Conservation (phyloP, 148 eudicot genomes). For the Heliamphora exappendiculata region DNA sequence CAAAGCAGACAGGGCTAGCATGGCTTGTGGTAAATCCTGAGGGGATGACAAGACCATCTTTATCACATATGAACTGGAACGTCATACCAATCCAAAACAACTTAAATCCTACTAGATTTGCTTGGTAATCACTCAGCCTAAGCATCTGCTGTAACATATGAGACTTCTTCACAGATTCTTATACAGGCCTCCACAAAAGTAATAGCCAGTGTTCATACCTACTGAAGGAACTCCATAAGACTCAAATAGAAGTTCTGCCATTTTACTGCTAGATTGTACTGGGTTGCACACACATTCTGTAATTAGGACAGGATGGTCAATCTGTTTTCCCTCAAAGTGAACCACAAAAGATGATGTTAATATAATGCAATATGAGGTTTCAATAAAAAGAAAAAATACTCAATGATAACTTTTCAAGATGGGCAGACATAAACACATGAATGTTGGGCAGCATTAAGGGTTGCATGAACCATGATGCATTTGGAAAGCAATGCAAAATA, state of each 20-base stretch:
- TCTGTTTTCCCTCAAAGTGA: conserved; percentile 59
- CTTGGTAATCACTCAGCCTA: background rate
- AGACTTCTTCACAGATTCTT: background rate
- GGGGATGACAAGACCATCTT: conserved; percentile 71
- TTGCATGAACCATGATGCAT: background rate
- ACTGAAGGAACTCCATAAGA: conserved; percentile 98
- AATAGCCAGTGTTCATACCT: conserved; percentile 43
- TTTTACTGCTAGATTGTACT: conserved; percentile 79
- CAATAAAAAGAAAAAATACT: background rate
- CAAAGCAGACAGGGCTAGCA: conserved; percentile 73
- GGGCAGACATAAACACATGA: background rate
- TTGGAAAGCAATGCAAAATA: background rate
- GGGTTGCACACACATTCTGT: conserved; percentile 97
- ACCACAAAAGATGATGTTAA: conserved; percentile 6
- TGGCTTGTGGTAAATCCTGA: conserved; percentile 93
- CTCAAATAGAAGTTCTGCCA: conserved; percentile 97
- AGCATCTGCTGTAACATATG: background rate
- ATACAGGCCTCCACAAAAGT: background rate
- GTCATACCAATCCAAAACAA: conserved; percentile 5
- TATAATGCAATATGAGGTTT: background rate
- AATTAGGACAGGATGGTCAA: conserved; percentile 84
- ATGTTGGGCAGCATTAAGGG: background rate
- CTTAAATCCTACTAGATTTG: background rate
- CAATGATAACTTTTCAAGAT: background rate
- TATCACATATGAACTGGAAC: conserved; percentile 31